Base-by-base conservation (phyloP, 306 rosid species). In the Cicer pinnatifidum region DNA sequence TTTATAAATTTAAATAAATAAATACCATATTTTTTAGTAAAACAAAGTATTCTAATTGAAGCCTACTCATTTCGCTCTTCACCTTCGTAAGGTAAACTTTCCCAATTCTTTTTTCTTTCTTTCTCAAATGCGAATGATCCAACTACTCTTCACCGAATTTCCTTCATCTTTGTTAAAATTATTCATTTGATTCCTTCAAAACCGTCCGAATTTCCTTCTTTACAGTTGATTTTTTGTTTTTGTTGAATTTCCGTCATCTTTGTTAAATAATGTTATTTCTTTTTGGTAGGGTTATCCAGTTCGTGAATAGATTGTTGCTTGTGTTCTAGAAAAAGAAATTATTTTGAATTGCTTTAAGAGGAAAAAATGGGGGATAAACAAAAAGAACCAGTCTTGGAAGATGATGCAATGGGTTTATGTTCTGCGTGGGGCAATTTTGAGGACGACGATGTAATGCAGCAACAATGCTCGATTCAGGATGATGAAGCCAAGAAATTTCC, bases 401-500 rank as follows among this genome's bases (percentile, higher is more conserved):
- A 85, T 62, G 87, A 84, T 71, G 82, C 85, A 70, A 64, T 39
- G 11, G 73, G 11, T 82, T 75, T 81, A 20, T 64, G 58, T 71
- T 23, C 83, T n/a, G n/a, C n/a, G n/a, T n/a, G n/a, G n/a, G n/a
- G n/a, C n/a, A n/a, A n/a, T n/a, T n/a, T n/a, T n/a, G n/a, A n/a
- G 96, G 23, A 33, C 57, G 93, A 89, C 35, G 97, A 89, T 77
- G 81, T 88, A 78, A 84, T 91, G 86, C 91, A 83, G 78, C 97
- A 89, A 67, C 86, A 89, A 20, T 82, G 84, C 70, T 72, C 84
- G 45, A 82, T 94, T 81, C 88, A 80, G 39, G 88, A 87, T 1
- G 91, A 90, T 73, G 97, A 91, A 79, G 90, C 88, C 19, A 89
- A 81, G 76, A 89, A 89, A 78, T 50, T 86, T 65, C 91, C 92